Percentiles rank a stretch among this genome's conserved stretches.
Evolutionary conservation across 2,329 filamentous ascomycete species (phyloP).

Genomic region (Sporothrix humicola): DNA sequence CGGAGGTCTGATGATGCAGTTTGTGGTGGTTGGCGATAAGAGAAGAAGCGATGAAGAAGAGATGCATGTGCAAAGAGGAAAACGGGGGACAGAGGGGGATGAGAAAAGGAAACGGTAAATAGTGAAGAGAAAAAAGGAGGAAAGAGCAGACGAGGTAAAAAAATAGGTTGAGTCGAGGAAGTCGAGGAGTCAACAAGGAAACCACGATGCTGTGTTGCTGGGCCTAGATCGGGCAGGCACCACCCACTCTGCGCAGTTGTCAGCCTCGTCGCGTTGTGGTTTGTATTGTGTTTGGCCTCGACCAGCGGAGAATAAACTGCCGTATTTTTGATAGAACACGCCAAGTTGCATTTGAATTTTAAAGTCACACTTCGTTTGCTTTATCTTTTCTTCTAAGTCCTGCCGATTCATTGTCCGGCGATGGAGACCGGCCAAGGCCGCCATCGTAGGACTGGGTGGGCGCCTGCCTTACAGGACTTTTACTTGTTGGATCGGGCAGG

Average conservation of each 20-base stretch:
- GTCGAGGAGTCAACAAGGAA: neutral
- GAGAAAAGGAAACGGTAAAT: neutral
- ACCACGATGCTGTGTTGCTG: neutral
- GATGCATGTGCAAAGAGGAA: too few species aligned
- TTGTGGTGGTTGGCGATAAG: neutral
- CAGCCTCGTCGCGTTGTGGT: slow-evolving; percentile 14
- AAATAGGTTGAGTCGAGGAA: neutral
- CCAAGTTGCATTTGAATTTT: too few species aligned
- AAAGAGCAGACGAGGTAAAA: neutral
- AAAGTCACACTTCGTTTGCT: too few species aligned
- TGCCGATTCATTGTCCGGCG: neutral
- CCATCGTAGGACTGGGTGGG: slow-evolving; percentile 6
- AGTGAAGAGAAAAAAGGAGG: neutral
- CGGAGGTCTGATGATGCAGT: slow-evolving; percentile 17
- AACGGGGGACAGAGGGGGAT: neutral
- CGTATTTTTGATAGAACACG: too few species aligned
- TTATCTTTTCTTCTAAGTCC: neutral
- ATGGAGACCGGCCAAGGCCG: neutral
- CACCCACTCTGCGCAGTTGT: slow-evolving; percentile 28
- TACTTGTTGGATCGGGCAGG: neutral
- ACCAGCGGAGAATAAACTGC: too few species aligned
- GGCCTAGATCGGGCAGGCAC: neutral
- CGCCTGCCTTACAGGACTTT: slow-evolving; percentile 24
- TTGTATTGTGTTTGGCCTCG: neutral
- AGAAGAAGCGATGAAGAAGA: neutral